These are phyloP conservation scores for Dillenia suffruticosa DNA, from an alignment of 164 flowering plant species.

Conservation along the genomic window DNA sequence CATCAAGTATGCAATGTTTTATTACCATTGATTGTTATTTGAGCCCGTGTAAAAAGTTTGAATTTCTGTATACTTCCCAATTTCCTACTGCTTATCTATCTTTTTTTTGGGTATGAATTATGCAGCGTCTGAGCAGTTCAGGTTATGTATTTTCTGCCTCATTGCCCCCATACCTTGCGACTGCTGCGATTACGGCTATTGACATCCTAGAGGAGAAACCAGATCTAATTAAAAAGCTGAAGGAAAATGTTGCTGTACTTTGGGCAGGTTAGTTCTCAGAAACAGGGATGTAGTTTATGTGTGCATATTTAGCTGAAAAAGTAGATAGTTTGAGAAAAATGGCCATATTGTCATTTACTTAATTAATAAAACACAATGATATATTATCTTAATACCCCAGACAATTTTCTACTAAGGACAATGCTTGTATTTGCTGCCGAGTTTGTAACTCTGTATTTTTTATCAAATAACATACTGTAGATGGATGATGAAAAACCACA, in stretches of 20 bases:
- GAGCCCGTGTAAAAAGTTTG: neutral
- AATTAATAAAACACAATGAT: too few relatives aligned
- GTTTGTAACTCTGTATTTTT: too few relatives aligned
- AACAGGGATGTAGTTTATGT: too few relatives aligned
- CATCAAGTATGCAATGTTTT: conserved; percentile 62
- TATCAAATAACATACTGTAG: too few relatives aligned
- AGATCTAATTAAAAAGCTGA: conserved; percentile 39
- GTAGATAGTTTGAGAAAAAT: too few relatives aligned
- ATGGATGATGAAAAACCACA: too few relatives aligned
- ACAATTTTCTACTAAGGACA: too few relatives aligned
- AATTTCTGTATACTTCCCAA: neutral
- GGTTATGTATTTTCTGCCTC: conserved; percentile 99
- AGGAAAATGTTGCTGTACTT: conserved; percentile 51
- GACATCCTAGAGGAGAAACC: conserved; percentile 63
- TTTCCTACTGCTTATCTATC: conserved; percentile 2
- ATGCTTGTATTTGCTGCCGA: too few relatives aligned
- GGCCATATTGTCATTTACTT: too few relatives aligned
- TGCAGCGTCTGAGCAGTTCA: conserved; percentile 91
- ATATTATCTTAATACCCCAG: too few relatives aligned
- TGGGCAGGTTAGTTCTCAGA: conserved; percentile 56
- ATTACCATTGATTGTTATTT: neutral
- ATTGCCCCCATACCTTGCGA: conserved; percentile 93
- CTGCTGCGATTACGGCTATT: conserved; percentile 76
- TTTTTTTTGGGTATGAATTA: neutral
- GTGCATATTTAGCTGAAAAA: too few relatives aligned